Base-by-base conservation (phyloP, 2,329 filamentous ascomycete species). In the Xylaria sp. region DNA sequence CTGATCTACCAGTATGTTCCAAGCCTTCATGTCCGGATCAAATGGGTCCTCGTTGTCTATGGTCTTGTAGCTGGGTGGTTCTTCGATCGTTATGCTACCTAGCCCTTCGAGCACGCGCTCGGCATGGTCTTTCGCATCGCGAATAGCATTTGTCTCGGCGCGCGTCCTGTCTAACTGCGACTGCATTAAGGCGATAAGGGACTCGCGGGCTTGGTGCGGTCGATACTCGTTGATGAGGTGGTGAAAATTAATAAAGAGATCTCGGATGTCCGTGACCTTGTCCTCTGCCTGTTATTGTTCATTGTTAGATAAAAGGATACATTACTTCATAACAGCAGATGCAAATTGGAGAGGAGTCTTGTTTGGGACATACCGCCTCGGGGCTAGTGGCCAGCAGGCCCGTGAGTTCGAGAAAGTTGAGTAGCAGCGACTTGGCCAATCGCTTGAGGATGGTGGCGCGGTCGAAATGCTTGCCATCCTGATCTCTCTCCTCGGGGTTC, bases 161-260 rank as follows among this genome's bases (percentile, higher is more conserved):
- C 86, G 88, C 48, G 81, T 86, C 40, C 84, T 90, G 23, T 94
- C 94, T 69, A 87, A 84, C 13, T 93, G 90, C 87, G 83, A 86
- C 57, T 83, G 86, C 0, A 83, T 83, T 23, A 83, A 86, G 1
- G 85, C 88, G 59, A 83, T 94, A 54, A 98, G 28, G 86, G 88
- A 20, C 86, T 97, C 15, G 77, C 97, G n/a, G 91, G 93, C 0
- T 81, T 97, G 42, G 91, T 91, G 78, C 90, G 92, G 2, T 91
- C 83, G 90, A 63, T 80, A 86, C 79, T 97, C 91, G 79, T 99
- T 99, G 72, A 98, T 89, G 63, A 97, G 86, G 76, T 97, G 93
- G 80, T 97, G 94, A 76, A 97, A 92, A 79, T 98, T 98, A 79
- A 95, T 90, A 71, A 97, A 91, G 33, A 98, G 83, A 17, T 91